Evolutionary conservation across 306 rosid genomes (phyloP), one percentile per base, ranked within the genome.

Genomic region (Dalbergia cochinchinensis): DNA sequence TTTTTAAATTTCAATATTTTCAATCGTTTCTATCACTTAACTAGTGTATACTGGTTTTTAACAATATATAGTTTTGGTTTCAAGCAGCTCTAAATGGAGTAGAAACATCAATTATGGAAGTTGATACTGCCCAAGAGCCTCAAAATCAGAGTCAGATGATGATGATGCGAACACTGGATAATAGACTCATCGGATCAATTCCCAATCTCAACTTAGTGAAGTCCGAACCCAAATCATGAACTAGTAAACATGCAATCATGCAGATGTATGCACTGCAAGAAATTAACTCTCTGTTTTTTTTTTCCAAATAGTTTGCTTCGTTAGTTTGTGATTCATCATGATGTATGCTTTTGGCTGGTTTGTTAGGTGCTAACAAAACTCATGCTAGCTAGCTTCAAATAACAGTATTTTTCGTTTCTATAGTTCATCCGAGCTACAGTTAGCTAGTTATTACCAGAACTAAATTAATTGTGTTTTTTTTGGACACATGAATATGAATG

Each of bases 31-130:
- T 7, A 4, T 37, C 41, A 8, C 35, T 67, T 18, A 7, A n/a
- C 15, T n/a, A 15, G 22, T 62, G 1, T 1, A 8, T 16, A 47
- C 59, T 55, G 11, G 39, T 20, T 69, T 7, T 50, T 48, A 48
- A 48, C 61, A 18, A 47, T 37, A 6, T 37, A 6, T 48, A 22
- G 19, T 59, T 13, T 58, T 13, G 20, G 20, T 58, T 20, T 73
- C 41, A 39, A 37, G 13, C 66, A 58, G 78, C 14, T 19, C 78
- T 6, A 58, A 41, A 59, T 58, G 55, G 41, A 58, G 58, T 7
- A 13, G 62, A 4, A 70, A 33, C 26, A 48, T 33, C 75, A 48
- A 31, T 9, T 50, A 26, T 0, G 13, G 22, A 26, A 69, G 47
- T 70, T 51, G 63, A 51, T 70, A 31, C 9, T n/a, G 48, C 22